Evolutionary conservation across 176 grass and related monocot genomes (phyloP).

Genomic region (Aechmea fasciata): DNA sequence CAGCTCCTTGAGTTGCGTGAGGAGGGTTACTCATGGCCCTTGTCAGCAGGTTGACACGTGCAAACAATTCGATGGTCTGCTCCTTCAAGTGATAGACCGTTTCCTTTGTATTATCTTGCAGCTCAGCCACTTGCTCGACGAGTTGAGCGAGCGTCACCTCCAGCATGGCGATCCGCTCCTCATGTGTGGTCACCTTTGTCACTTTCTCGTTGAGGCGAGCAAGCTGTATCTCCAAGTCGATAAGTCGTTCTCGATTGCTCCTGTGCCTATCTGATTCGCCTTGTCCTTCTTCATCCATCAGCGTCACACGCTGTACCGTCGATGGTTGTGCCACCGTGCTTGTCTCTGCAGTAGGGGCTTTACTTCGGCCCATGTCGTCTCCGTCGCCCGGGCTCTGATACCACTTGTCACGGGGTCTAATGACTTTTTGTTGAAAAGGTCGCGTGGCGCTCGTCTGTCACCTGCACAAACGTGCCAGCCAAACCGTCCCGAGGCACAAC

Average conservation of each 20-base stretch:
- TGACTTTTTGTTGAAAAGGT: no score
- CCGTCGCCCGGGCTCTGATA: no score
- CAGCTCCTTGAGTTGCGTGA: neutral
- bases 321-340: no score
- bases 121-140: neutral
- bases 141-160: neutral
- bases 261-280: neutral
- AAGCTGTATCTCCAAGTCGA: neutral
- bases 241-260: neutral
- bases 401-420: no score
- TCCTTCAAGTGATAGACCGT: neutral
- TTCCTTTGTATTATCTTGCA: neutral
- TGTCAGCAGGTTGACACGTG: neutral
- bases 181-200: neutral
- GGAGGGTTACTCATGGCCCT: neutral
- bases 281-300: no score
- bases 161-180: neutral
- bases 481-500: no score
- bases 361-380: no score
- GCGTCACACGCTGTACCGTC: no score
- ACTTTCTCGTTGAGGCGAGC: neutral
- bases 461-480: no score
- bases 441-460: no score
- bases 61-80: neutral
- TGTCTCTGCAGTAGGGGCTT: no score